Base-by-base conservation (phyloP, 352 stramenopile species). In the Aphanomyces cochlioides region DNA sequence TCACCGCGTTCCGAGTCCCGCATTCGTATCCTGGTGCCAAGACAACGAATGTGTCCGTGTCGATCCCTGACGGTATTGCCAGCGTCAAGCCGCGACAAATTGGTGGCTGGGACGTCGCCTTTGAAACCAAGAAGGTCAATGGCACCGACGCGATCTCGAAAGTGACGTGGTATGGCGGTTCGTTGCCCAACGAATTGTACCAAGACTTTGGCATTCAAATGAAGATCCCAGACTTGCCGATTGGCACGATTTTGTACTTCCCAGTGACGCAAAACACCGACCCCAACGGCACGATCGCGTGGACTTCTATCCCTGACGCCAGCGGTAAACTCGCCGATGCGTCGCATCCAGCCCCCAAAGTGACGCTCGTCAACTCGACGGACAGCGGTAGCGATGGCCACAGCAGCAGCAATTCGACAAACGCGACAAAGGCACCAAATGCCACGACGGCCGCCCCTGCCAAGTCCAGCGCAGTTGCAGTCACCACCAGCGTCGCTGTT, bases 201-300 rank as follows among this genome's bases (percentile, higher is more conserved):
- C 36, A 19, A 8, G 63, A 69, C 50, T 69, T 69, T 69, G 63
- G 63, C n/a, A 19, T 69, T 15, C 63, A 69, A 40, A 58, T 69
- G 37, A 69, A 69, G 63, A 19, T 69, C 38, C 17, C 37, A 36
- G 39, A 69, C 63, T 19, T 43, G 17, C 41, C 63, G 10, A 19
- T 69, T 40, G 43, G 43, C 38, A 69, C 63, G 8, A 34, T 56
- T 19, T 56, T 69, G 7, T 69, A 69, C 45, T 69, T 69, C 36
- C 63, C 63, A 36, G 36, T 63, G 7, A 69, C 63, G 19, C 63
- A 69, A 64, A 36, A 34, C 12, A 69, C 63, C 12, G 37, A 12
- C 50, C 48, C 21, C 63, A 69, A 69, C 36, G 63, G 63, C 43
- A 64, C 63, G 19, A 8, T 69, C 15, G 37, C 28, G 7, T 69